Evolutionary conservation across 371 early-diverging fungal species (phyloP), one percentile per base, ranked within the genome.

Genomic region (Rhizopus sp.): DNA sequence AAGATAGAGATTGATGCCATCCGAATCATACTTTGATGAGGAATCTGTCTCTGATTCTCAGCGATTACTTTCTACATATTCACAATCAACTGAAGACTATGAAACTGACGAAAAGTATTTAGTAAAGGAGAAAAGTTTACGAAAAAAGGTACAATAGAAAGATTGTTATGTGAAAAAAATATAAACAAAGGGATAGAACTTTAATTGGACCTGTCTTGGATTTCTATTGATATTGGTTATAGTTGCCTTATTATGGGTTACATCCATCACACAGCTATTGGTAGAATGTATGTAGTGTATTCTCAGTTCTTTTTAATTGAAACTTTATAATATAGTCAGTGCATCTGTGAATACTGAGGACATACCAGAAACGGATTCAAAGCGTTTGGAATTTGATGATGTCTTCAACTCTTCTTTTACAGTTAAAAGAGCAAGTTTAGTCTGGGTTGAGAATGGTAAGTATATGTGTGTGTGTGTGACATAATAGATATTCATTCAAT

Each of bases 381-480:
- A 62, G 9, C 62, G 38, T 3, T 59, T 74, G 17, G 66, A 69
- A 15, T 71, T 82, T 17, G 73, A 78, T 16, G 81, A 82, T 62
- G 60, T 82, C 45, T 80, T 75, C 64, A 80, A 82, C 29, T 41
- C 55, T n/a, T 72, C 83, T 0, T 82, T 80, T 55, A 29, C 70
- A 7, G 76, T 74, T 13, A 72, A 66, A 53, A 56, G 57, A 29
- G 66, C 68, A 7, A 55, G 66, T 3, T 59, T 82, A 7, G 81
- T 75, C 3, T 82, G 83, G 83, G 80, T 80, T 55, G 76, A 78
- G 33, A 73, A 77, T 69, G 79, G 81, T 73, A 76, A 55, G 49
- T n/a, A n/a, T n/a, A n/a, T 38, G 23, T 10, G 29, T 13, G 7
- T 12, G 29, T 38, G 13, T 33, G 7, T 33, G n/a, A 45, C 10